phyloP scores from a whole-genome alignment of 2,329 filamentous ascomycete genomes.

The Colletotrichum liriopes region DNA sequence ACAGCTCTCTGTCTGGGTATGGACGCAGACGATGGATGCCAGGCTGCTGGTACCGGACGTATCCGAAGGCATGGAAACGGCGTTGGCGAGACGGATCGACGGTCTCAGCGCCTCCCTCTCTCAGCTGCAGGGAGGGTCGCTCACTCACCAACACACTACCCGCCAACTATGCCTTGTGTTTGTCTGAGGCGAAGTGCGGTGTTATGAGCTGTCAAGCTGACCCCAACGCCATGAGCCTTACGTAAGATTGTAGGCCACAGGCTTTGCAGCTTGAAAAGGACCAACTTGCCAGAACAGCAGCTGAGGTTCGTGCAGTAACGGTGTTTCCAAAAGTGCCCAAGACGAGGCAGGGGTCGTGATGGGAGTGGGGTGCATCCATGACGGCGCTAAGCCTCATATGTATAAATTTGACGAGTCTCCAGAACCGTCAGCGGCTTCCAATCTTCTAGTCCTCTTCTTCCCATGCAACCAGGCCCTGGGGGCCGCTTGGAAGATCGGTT shows the following conservation, averaged over 20 bases:
- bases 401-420: conserved; percentile 57
- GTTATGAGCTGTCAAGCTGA: background rate
- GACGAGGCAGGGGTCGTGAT: background rate
- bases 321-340: background rate
- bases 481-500: background rate
- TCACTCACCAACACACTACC: background rate
- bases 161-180: background rate
- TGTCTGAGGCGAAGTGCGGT: background rate
- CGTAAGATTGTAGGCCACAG: background rate
- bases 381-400: conserved; percentile 55
- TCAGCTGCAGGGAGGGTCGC: background rate
- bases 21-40: background rate
- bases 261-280: background rate
- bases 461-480: background rate
- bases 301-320: background rate
- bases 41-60: background rate
- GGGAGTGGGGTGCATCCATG: background rate
- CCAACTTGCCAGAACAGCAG: background rate
- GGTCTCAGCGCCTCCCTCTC: conserved; percentile 6
- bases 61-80: background rate
- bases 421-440: conserved; percentile 11
- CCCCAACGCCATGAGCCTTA: background rate
- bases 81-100: background rate
- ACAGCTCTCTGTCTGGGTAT: background rate
- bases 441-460: conserved; percentile 18